phyloP scores from a whole-genome alignment of 2,329 filamentous ascomycete species.

The Penicillium sp. region DNA sequence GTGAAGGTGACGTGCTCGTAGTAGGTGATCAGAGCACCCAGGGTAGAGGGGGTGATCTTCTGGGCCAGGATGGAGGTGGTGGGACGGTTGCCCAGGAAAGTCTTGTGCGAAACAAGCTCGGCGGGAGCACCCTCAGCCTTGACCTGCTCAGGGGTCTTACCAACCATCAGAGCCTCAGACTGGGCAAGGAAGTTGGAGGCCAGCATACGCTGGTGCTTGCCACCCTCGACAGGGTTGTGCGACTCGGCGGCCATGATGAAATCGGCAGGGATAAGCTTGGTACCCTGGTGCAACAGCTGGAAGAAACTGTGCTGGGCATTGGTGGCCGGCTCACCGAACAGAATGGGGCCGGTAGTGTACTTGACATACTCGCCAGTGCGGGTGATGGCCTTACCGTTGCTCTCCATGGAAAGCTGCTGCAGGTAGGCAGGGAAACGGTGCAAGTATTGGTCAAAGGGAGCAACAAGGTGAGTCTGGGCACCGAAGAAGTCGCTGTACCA shows the following conservation, averaged over 20 bases:
- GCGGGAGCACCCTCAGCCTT: slow-evolving; percentile 53
- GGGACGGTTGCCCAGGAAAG: slow-evolving; percentile 95
- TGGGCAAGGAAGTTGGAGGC: slow-evolving; percentile 57
- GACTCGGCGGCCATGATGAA: slow-evolving; percentile 96
- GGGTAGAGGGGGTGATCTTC: slow-evolving; percentile 89
- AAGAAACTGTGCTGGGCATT: slow-evolving; percentile 99
- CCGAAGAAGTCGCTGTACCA: slow-evolving; percentile 99
- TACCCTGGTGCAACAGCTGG: slow-evolving; percentile 98
- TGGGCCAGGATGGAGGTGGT: slow-evolving; percentile 94
- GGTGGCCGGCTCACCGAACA: slow-evolving; percentile 98
- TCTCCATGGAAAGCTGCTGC: slow-evolving; percentile 99
- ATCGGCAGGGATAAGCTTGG: slow-evolving; percentile 96
- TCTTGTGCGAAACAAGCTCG: slow-evolving; percentile 89
- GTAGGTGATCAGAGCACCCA: slow-evolving; percentile 95
- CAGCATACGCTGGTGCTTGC: slow-evolving; percentile 81
- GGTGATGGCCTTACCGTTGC: slow-evolving; percentile 96
- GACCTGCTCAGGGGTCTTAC: slow-evolving; percentile 53
- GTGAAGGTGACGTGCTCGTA: slow-evolving; percentile 99
- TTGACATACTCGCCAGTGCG: slow-evolving; percentile 86
- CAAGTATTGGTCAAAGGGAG: slow-evolving; percentile 98
- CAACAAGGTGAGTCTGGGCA: slow-evolving; percentile 95
- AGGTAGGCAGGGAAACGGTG: slow-evolving; percentile 99
- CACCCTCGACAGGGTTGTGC: slow-evolving; percentile 91
- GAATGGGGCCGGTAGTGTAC: slow-evolving; percentile 94
- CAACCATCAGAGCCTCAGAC: slow-evolving; percentile 59